Percentiles rank a stretch among this genome's conserved stretches.
Evolutionary conservation across 2,329 filamentous ascomycete genomes (phyloP).

Genomic region (Lachnellula subtilissima): DNA sequence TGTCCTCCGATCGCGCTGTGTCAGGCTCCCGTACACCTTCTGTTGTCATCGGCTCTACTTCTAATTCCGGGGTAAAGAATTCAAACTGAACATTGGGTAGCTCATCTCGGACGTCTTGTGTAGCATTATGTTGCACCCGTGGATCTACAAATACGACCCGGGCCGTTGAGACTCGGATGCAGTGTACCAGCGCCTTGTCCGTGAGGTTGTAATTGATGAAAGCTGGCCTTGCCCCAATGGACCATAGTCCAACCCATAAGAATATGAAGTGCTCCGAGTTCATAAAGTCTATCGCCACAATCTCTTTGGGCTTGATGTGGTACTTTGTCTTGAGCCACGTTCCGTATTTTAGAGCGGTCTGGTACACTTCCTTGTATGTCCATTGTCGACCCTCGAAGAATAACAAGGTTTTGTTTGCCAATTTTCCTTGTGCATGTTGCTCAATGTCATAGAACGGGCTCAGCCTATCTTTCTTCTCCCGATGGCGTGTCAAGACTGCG

Average conservation of each 20-base stretch:
- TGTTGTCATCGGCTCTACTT: slow-evolving; percentile 48
- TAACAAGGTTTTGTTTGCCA: slow-evolving; percentile 54
- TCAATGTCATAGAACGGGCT: slow-evolving; percentile 76
- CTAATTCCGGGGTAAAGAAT: slow-evolving; percentile 54
- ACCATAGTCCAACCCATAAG: slow-evolving; percentile 71
- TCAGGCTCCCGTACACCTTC: slow-evolving; percentile 55
- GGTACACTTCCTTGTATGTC: slow-evolving; percentile 73
- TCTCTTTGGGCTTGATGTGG: slow-evolving; percentile 62
- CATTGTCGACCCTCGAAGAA: slow-evolving; percentile 64
- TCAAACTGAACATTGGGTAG: slow-evolving; percentile 53
- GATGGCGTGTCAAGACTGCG: slow-evolving; percentile 38
- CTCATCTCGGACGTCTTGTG: slow-evolving; percentile 50
- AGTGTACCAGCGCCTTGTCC: slow-evolving; percentile 68
- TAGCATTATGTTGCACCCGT: slow-evolving; percentile 49
- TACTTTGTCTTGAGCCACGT: slow-evolving; percentile 65
- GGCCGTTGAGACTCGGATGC: slow-evolving; percentile 62
- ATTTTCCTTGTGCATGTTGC: slow-evolving; percentile 50
- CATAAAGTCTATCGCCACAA: slow-evolving; percentile 76
- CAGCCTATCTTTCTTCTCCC: slow-evolving; percentile 54
- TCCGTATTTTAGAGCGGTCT: slow-evolving; percentile 66
- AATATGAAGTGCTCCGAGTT: slow-evolving; percentile 78
- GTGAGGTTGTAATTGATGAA: slow-evolving; percentile 85
- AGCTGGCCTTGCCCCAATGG: slow-evolving; percentile 74
- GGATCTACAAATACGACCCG: slow-evolving; percentile 66
- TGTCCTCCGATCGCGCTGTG: slow-evolving; percentile 46